Base-by-base conservation (phyloP, 2,329 filamentous ascomycete genomes). In the Talaromyces funiculosus region DNA sequence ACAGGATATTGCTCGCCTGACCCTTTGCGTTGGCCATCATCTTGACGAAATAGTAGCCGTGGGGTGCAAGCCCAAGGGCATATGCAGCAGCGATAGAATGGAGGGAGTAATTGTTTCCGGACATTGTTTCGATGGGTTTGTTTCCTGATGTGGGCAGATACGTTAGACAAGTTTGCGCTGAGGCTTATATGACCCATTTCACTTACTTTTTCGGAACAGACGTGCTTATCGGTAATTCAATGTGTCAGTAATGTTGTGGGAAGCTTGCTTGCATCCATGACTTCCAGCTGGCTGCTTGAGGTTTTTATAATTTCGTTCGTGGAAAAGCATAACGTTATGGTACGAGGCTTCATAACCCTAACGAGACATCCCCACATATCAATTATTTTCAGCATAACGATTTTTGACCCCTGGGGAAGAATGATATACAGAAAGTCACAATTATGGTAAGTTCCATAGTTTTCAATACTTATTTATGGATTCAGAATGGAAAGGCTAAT, bases 1-100 rank as follows among this genome's bases (percentile, higher is more conserved):
- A 71, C 65, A 67, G 53, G 10, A 71, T 61, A 60, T 74, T 74
- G 31, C 67, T 71, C 16, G 67, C 64, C 31, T 68, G 64, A 29
- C 66, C 69, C 16, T 67, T 66, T 8, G 70, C 65, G 20, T 70
- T 68, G 53, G 63, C 64, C 70, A 72, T 72, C 66, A 70, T 65
- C 53, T 69, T 69, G 35, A 68, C 60, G 43, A 68, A 64, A 40
- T 71, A 68, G 64, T 72, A 72, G 42, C 67, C 62, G 37, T 73
- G 67, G 1, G 72, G 72, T 49, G 67, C 64, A 38, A 70, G 63
- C 26, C 67, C 69, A 16, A 73, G 60, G 61, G 64, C 65, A 56
- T 71, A 74, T 8, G 70, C 69, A n/a, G 67, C 67, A 20, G 66
- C 62, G 40, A 73, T 71, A 18, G 72, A 68, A 57, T 69, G 68